Percentiles rank a stretch among this genome's conserved stretches.
phyloP scores from a whole-genome alignment of 2,329 filamentous ascomycete species.

The Neoscytalidium dimidiatum region DNA sequence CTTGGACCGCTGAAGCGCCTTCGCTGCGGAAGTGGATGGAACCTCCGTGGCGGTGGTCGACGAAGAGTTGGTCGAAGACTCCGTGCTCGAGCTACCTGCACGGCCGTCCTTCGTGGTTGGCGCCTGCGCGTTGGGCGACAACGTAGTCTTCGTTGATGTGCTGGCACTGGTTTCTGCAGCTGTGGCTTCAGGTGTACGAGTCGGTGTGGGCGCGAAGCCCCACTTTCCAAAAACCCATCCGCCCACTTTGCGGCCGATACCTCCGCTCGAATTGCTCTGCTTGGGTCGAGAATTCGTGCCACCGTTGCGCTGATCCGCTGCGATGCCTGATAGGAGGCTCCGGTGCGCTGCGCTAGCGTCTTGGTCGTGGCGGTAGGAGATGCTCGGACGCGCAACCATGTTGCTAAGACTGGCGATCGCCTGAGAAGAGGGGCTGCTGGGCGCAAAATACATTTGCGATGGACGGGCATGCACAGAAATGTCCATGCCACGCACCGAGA shows the following conservation, averaged over 20 bases:
- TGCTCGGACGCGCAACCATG: conserved; percentile 40
- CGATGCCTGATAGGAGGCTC: conserved; percentile 43
- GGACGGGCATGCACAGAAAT: conserved; percentile 80
- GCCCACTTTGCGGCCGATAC: conserved; percentile 58
- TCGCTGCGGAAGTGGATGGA: not conserved
- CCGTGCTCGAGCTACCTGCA: conserved; percentile 8
- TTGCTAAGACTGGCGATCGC: conserved; percentile 34
- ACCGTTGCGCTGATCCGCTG: conserved; percentile 24
- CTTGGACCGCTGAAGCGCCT: not conserved
- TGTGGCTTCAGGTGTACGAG: conserved; percentile 13
- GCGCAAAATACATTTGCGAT: conserved; percentile 66
- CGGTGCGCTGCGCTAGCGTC: conserved; percentile 56
- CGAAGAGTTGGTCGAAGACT: not conserved
- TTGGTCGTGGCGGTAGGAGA: conserved; percentile 45
- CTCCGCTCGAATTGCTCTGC: conserved; percentile 14
- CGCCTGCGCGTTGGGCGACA: conserved; percentile 8
- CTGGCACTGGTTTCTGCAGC: not conserved
- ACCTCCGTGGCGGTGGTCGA: not conserved
- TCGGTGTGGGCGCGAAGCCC: conserved; percentile 51
- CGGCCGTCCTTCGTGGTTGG: conserved; percentile 2
- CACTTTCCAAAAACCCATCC: conserved; percentile 67
- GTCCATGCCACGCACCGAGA: conserved; percentile 85
- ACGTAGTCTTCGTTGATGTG: conserved; percentile 21
- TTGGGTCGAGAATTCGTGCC: conserved; percentile 8
- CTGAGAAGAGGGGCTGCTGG: conserved; percentile 38